Base-by-base conservation (phyloP, 371 early-diverging fungal genomes). In the Mucor saturninus region DNA sequence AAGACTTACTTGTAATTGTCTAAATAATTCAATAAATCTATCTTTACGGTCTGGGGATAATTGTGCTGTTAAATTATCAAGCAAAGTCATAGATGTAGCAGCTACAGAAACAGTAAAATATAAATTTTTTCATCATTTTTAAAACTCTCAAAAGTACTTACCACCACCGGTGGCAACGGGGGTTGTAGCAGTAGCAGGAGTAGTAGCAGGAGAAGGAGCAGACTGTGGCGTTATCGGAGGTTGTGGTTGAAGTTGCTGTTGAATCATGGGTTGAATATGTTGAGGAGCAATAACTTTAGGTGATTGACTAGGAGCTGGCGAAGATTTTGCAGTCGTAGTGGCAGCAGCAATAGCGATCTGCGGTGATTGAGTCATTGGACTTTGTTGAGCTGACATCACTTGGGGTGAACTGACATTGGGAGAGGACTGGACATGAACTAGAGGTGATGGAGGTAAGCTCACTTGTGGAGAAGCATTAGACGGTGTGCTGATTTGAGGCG, bases 21-120 rank as follows among this genome's bases (percentile, higher is more conserved):
- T 60, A 52, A 79, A 79, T 11, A 79, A 42, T 14, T 66, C 71
- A 51, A 74, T 69, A 30, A 79, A 79, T 61, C 64, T 62, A 29
- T 71, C 72, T 67, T 69, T 72, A 30, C 76, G 61, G 30, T 79
- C 79, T 14, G 72, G 73, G 6, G 76, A 66, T 48, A 79, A 39
- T 54, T 75, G 72, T 14, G 74, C 59, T 8, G 73, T 79, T 30
- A 79, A 57, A 52, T 69, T 73, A 26, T 79, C 79, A 7, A 79
- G 48, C 14, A 79, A 56, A 21, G 79, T 79, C 56, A 65, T 71
- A 1, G 69, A 59, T 0, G 67, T 56, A 26, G 68, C 30, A 28
- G 46, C 50, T 62, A 29, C 4, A 11, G 37, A 26, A 2, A 50
- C 14, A 30, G 14, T 5, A 52, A 10, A 21, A 58, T 9, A 38